Evolutionary conservation across 2,329 filamentous ascomycete species (phyloP).

Genomic region (Phyllosticta capitalensis): DNA sequence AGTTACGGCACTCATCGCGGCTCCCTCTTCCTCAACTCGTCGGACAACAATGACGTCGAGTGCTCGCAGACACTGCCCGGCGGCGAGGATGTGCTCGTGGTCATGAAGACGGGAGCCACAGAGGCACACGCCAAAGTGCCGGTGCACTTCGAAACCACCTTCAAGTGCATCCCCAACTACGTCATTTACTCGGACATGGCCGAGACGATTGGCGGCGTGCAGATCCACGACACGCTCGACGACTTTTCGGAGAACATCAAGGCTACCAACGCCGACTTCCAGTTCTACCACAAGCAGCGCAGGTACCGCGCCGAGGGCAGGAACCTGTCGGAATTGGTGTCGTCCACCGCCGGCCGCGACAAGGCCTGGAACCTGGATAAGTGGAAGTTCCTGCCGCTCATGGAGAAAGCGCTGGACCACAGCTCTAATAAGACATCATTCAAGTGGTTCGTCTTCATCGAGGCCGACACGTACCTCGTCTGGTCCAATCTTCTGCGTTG

Average conservation of each 20-base stretch:
- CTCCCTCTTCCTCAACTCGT: neutral
- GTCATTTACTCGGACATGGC: constrained; percentile 51
- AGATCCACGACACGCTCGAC: constrained; percentile 40
- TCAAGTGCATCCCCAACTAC: constrained; percentile 47
- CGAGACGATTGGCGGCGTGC: constrained; percentile 42
- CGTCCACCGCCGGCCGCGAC: neutral
- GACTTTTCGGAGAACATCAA: constrained; percentile 31
- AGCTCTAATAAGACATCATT: constrained; percentile 26
- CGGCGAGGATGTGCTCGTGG: constrained; percentile 44
- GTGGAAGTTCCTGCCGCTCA: constrained; percentile 50
- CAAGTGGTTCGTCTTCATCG: constrained; percentile 31
- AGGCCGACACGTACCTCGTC: constrained; percentile 27
- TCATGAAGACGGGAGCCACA: constrained; percentile 52
- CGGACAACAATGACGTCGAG: neutral
- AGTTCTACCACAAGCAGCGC: constrained; percentile 42
- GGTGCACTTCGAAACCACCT: constrained; percentile 46
- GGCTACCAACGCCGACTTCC: constrained; percentile 40
- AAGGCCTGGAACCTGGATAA: constrained; percentile 44
- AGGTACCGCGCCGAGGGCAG: constrained; percentile 35
- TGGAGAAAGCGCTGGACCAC: constrained; percentile 36
- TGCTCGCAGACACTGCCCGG: constrained; percentile 13
- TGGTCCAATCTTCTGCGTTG: constrained; percentile 33
- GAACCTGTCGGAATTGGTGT: constrained; percentile 24
- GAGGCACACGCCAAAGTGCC: constrained; percentile 50
- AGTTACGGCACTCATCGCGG: neutral